phyloP scores from a whole-genome alignment of 805 yeast genomes.

The Nakazawaea sp. region DNA sequence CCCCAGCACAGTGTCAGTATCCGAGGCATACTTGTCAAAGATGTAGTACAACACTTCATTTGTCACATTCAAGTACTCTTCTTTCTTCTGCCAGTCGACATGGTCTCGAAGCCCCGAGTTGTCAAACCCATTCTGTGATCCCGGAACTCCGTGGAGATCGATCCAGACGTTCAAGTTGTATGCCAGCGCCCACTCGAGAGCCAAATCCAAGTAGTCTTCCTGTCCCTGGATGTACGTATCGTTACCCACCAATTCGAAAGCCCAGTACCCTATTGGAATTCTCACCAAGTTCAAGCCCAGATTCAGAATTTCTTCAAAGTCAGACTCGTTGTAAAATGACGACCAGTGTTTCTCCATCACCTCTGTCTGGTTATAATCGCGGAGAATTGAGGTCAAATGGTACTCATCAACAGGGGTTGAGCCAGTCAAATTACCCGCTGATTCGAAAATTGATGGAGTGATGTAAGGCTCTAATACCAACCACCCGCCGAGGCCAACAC shows the following conservation, averaged over 20 bases:
- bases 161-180: constrained; percentile 74
- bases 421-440: constrained; percentile 32
- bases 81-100: constrained; percentile 46
- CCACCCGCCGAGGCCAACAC: constrained; percentile 91
- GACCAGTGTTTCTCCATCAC: constrained; percentile 69
- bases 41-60: constrained; percentile 47
- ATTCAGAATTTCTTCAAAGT: constrained; percentile 50
- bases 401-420: constrained; percentile 78
- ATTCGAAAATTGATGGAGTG: constrained; percentile 68
- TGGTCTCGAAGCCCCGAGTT: constrained; percentile 80
- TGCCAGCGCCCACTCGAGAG: constrained; percentile 66
- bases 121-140: constrained; percentile 94
- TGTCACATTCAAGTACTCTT: constrained; percentile 46
- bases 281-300: constrained; percentile 80
- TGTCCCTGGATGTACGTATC: constrained; percentile 92
- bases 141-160: constrained; percentile 95
- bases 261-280: constrained; percentile 96
- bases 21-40: constrained; percentile 60
- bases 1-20: constrained; percentile 70
- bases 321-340: constrained; percentile 68
- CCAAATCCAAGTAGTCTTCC: constrained; percentile 61
- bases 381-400: constrained; percentile 55
- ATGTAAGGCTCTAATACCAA: constrained; percentile 81
- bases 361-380: constrained; percentile 45
- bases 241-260: constrained; percentile 48